Percentiles rank a stretch among this genome's conserved stretches.
Evolutionary conservation across 2,329 filamentous ascomycete genomes (phyloP).

Genomic region (Cryphonectria naterciae): DNA sequence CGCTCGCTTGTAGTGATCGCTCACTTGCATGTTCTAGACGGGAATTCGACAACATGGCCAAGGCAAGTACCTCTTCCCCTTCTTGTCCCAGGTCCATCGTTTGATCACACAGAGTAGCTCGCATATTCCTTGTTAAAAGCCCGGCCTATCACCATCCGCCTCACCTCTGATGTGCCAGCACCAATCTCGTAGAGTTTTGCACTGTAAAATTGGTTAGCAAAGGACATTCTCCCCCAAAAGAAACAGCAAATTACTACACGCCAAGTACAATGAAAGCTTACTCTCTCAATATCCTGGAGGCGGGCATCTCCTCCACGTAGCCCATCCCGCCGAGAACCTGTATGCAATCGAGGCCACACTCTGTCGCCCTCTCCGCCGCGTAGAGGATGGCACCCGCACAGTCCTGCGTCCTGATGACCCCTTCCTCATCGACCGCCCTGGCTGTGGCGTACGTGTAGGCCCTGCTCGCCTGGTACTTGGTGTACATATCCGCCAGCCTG

Average conservation of each 20-base stretch:
- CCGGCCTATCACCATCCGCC: conserved; percentile 91
- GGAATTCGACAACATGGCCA: background rate
- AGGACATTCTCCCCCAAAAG: conserved; percentile 22
- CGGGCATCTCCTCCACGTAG: conserved; percentile 93
- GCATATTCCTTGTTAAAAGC: conserved; percentile 88
- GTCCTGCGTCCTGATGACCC: conserved; percentile 79
- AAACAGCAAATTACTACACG: background rate
- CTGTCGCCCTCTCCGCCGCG: conserved; percentile 86
- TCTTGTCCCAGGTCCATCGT: too few relatives aligned
- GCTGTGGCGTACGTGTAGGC: conserved; percentile 89
- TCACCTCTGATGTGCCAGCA: conserved; percentile 91
- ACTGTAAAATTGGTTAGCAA: conserved; percentile 46
- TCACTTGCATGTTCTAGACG: background rate
- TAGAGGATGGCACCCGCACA: conserved; percentile 94
- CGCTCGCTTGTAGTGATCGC: background rate
- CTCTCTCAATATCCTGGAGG: conserved; percentile 79
- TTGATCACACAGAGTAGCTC: conserved; percentile 32
- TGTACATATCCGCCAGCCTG: conserved; percentile 96
- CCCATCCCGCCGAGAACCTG: conserved; percentile 95
- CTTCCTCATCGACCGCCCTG: conserved; percentile 75
- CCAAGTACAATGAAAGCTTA: conserved; percentile 41
- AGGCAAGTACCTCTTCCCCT: background rate
- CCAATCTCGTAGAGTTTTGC: conserved; percentile 92
- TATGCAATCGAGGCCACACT: conserved; percentile 84
- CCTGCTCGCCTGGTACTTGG: conserved; percentile 81